phyloP scores from a whole-genome alignment of 345 rosid genomes.

The Lumnitzera racemosa region DNA sequence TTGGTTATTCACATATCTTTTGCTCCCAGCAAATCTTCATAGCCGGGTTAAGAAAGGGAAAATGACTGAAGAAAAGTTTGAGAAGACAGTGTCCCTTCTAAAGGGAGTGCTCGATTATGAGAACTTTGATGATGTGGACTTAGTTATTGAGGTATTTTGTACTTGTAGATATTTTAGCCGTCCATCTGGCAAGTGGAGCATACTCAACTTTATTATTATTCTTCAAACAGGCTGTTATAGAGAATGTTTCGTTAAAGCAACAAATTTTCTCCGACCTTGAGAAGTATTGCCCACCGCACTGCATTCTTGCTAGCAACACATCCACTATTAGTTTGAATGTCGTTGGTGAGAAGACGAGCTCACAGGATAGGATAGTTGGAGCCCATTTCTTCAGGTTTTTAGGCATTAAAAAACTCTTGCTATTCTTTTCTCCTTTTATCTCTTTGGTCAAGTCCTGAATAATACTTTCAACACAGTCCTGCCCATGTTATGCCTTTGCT shows the following conservation, averaged over 20 bases:
- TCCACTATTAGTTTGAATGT: slow-evolving; percentile 40
- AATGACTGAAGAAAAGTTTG: slow-evolving; percentile 69
- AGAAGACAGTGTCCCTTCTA: slow-evolving; percentile 65
- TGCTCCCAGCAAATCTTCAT: slow-evolving; percentile 66
- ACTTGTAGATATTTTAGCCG: background rate
- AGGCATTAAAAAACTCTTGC: background rate
- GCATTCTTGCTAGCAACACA: slow-evolving; percentile 50
- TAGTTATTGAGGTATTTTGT: slow-evolving; percentile 83
- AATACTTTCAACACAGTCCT: slow-evolving; percentile 16
- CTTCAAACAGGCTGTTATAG: slow-evolving; percentile 79
- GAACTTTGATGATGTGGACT: slow-evolving; percentile 76
- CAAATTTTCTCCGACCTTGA: slow-evolving; percentile 91
- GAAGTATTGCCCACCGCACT: slow-evolving; percentile 73
- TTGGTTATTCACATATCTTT: background rate
- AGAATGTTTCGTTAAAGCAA: slow-evolving; percentile 81
- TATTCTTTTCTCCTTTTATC: background rate
- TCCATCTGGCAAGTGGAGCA: background rate
- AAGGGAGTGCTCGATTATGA: slow-evolving; percentile 77
- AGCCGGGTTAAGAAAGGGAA: slow-evolving; percentile 75
- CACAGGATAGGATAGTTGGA: slow-evolving; percentile 23
- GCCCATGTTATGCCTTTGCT: slow-evolving; percentile 19
- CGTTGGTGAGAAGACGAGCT: slow-evolving; percentile 31
- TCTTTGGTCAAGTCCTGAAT: background rate
- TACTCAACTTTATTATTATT: slow-evolving; percentile 3
- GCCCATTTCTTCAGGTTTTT: slow-evolving; percentile 22